phyloP scores from a whole-genome alignment of 176 grass and related monocot species.

The Triticum urartu region DNA sequence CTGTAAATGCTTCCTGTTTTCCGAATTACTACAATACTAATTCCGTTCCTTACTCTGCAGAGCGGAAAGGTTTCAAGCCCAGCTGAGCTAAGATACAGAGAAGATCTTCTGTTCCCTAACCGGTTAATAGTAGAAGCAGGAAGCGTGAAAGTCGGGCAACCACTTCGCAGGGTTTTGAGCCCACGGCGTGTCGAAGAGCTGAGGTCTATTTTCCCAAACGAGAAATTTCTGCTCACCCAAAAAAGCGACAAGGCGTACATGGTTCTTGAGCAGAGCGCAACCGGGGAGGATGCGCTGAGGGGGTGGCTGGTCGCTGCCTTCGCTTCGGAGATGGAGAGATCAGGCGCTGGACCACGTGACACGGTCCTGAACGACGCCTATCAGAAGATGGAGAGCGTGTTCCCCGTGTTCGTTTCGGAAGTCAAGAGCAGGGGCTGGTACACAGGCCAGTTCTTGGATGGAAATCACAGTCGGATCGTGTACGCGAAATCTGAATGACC shows the following conservation, averaged over 20 bases:
- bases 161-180: conserved; percentile 42
- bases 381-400: conserved; percentile 61
- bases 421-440: conserved; percentile 81
- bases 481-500: conserved; percentile 30
- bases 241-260: conserved; percentile 49
- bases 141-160: conserved; percentile 69
- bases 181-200: conserved; percentile 35
- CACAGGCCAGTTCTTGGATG: conserved; percentile 88
- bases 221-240: conserved; percentile 67
- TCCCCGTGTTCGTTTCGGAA: conserved; percentile 61
- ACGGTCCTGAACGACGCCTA: conserved; percentile 48
- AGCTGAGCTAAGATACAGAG: conserved; percentile 69
- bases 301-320: conserved; percentile 89
- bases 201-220: conserved; percentile 57
- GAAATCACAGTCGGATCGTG: conserved; percentile 59
- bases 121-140: conserved; percentile 76
- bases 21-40: neutral
- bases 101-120: conserved; percentile 70
- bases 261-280: conserved; percentile 74
- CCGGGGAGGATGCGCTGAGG: conserved; percentile 73
- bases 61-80: conserved; percentile 82
- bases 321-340: conserved; percentile 65
- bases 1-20: neutral
- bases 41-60: conserved; percentile 33
- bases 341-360: conserved; percentile 17